Base-by-base conservation (phyloP, 129 eudicot genomes). In the Oenanthe sinensis region DNA sequence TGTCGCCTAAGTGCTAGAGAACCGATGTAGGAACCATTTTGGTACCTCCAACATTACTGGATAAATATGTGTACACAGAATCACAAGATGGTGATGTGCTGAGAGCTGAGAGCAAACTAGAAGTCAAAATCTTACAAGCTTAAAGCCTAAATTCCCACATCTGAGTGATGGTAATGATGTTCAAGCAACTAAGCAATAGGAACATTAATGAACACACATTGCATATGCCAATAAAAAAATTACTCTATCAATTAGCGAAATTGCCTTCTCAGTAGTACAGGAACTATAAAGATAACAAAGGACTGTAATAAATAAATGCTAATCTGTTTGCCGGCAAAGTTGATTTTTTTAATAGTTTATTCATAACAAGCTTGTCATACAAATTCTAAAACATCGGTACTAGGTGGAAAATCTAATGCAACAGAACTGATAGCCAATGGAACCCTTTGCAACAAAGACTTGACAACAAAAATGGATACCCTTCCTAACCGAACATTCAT, bases 331-430 rank as follows among this genome's bases (percentile, higher is more conserved):
- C 68, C 15, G 19, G 13, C 26, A 22, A 10, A 60, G 33, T n/a
- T 60, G 36, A 60, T 60, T 24, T 60, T n/a, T 60, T 33, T 22
- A 9, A 60, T 14, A 30, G 71, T 30, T 67, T 67, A 67, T 67
- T 67, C 40, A 67, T 33, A 11, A 30, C 72, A 30, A 65, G 71
- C 71, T 45, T 74, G 58, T 4, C 1, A 12, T 46, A 74, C 43
- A 74, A 46, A 28, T n/a, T 74, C 50, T 22, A 15, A 46, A 26
- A 42, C 42, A 46, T 46, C 42, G 0, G 13, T 36, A 47, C 50
- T 22, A 74, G 77, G 77, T 46, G 33, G 13, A 26, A 74, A 74
- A n/a, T 74, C 50, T 36, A 43, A 74, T 26, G 33, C 55, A 48
- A 74, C 77, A 24, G 14, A 43, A 74, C 49, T 46, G 50, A 26